Conservation (phyloP, 805 yeast genomes). For the Starmerella sirachaensis region DNA sequence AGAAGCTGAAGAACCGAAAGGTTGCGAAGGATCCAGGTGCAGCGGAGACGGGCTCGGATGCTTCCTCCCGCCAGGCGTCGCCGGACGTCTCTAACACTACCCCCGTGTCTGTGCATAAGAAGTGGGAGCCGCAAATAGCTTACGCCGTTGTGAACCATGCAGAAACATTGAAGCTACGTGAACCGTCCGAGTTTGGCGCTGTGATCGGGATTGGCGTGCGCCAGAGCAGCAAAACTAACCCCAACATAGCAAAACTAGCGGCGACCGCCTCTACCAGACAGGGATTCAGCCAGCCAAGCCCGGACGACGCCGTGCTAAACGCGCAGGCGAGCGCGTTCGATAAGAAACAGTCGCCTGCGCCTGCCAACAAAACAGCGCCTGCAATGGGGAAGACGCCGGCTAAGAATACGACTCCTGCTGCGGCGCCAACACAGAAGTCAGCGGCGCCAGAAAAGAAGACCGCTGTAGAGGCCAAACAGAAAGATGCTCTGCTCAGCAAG, state of each 20-base stretch:
- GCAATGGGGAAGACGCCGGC: not conserved
- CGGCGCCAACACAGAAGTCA: not conserved
- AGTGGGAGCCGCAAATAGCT: conserved; percentile 8
- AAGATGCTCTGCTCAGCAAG: conserved; percentile 27
- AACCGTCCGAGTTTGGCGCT: conserved; percentile 14
- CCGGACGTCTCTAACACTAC: too few species aligned
- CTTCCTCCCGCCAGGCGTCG: too few species aligned
- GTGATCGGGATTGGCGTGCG: conserved; percentile 7
- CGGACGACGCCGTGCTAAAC: conserved; percentile 57
- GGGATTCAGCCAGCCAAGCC: conserved; percentile 45
- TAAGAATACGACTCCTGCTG: not conserved
- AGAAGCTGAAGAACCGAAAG: conserved; percentile 2
- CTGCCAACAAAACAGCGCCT: too few species aligned
- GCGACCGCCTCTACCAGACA: conserved; percentile 38
- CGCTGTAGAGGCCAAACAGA: conserved; percentile 3
- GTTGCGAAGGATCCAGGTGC: not conserved
- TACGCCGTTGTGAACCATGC: conserved; percentile 4
- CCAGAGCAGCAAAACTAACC: not conserved
- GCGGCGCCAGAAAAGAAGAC: conserved; percentile 2
- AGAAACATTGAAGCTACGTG: not conserved
- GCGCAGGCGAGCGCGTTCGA: conserved; percentile 39
- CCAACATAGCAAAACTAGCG: conserved; percentile 17
- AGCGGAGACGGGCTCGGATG: not conserved
- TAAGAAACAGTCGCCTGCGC: not conserved
- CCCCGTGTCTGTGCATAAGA: too few species aligned